Base-by-base conservation (phyloP, 1,139 yeast genomes). In the Yamadazyma friedrichii region DNA sequence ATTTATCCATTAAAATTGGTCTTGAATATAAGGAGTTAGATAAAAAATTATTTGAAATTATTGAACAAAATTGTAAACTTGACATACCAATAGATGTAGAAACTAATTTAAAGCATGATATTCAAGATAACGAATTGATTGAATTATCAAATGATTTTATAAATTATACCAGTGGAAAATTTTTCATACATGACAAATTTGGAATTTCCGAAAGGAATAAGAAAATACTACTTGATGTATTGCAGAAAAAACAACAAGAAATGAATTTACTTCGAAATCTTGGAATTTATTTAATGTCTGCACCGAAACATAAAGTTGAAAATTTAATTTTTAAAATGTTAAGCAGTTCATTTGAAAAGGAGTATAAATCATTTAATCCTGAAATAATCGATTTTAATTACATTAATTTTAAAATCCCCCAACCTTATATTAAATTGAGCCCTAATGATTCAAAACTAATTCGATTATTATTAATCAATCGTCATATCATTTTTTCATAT, bases 1-100 rank as follows among this genome's bases (percentile, higher is more conserved):
- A 36, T 1, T 45, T 54, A 16, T 9, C 11, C 8, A 29, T 24
- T 10, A 12, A n/a, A 13, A 9, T 29, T 12, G 27, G 33, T 5
- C 17, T 34, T 15, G 41, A 39, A 20, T 34, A 34, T 25, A 9
- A n/a, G 2, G 4, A 15, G 15, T 29, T 38, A 20, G 31, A 37
- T 31, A 9, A 15, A 22, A 22, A 24, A 5, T 11, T 30, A 13
- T 35, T 20, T 30, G 12, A 28, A 10, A 29, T 12, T 9, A 27
- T 35, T 12, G 34, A 36, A 15, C 5, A 16, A 12, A 28, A 28
- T 15, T 36, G 34, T 36, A 17, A 26, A 20, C 9, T 37, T 10
- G 15, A 4, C 3, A 17, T 37, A 10, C 40, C 40, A 9, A 20
- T 36, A 17, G 35, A 31, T 12, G 11, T 31, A 6, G 16, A 30